Base-by-base conservation (phyloP, 495 filamentous ascomycete species). In the Chlorociboria aeruginascens region DNA sequence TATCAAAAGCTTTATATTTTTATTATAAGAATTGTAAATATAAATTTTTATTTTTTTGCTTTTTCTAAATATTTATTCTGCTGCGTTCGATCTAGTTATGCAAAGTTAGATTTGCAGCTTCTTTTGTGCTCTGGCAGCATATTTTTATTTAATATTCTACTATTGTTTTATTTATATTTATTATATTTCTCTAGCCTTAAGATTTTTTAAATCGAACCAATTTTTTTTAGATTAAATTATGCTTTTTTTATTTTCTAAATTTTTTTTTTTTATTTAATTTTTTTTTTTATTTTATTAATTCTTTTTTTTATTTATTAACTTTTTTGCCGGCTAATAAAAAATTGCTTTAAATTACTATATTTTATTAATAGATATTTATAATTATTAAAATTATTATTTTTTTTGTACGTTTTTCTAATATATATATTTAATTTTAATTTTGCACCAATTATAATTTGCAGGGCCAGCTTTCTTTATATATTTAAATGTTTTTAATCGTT, bases 301-400 rank as follows among this genome's bases (percentile, higher is more conserved):
- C 62, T 14, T n/a, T 6, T 29, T 13, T 16, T 33, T 12, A 8
- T 2, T 8, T 42, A 3, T 7, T 32, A 32, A n/a, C 7, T 8
- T 8, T 32, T 33, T 8, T 13, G 56, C 62, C 64, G 64, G 61
- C 61, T 67, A 67, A 73, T 68, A n/a, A 71, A 60, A 7, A 67
- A 70, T 72, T 65, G 10, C 64, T n/a, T 8, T 31, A 57, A 51
- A 52, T 46, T 49, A 53, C 49, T 52, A 61, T 61, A 55, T 56
- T 55, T 52, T 61, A 56, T 45, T 52, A 61, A 44, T 52, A 58
- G 51, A 48, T 52, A 20, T 16, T 46, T 17, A 51, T n/a, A 32
- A 46, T 32, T 14, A 10, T 45, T 3, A 53, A 58, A 8, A 32
- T 33, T 32, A 31, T 17, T 13, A 28, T 11, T 53, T 32, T 45